These are phyloP conservation scores for Geopyxis carbonaria DNA, from an alignment of 495 filamentous ascomycete species.

Conservation along the genomic window DNA sequence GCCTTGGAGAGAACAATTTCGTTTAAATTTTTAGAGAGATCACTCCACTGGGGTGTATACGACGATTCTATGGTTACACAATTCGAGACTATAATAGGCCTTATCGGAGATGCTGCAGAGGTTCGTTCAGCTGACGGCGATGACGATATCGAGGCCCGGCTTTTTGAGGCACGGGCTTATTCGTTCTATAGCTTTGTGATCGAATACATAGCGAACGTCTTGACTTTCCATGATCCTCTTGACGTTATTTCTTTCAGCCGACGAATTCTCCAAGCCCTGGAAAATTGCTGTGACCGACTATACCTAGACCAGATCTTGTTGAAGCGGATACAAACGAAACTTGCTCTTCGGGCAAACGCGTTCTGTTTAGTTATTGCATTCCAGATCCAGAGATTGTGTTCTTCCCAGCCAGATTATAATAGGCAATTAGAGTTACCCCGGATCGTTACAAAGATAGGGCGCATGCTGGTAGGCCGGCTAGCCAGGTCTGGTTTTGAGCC, in stretches of 20 bases:
- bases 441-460: conserved; percentile 19
- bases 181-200: conserved; percentile 18
- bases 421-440: conserved; percentile 31
- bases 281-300: conserved; percentile 14
- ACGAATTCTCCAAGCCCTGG: conserved; percentile 24
- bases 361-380: conserved; percentile 17
- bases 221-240: conserved; percentile 17
- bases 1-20: conserved; percentile 26
- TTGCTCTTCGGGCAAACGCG: conserved; percentile 14
- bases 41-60: conserved; percentile 50
- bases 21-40: conserved; percentile 34
- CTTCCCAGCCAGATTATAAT: conserved; percentile 21
- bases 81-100: conserved; percentile 31
- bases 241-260: conserved; percentile 20
- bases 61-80: conserved; percentile 52
- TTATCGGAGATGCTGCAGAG: conserved; percentile 30
- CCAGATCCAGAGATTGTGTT: conserved; percentile 15
- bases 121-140: conserved; percentile 22
- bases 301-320: background rate
- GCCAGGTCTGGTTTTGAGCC: conserved; percentile 33
- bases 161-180: conserved; percentile 13
- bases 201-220: conserved; percentile 14
- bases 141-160: conserved; percentile 6
- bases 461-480: conserved; percentile 28
- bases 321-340: conserved; percentile 3